Evolutionary conservation across 768 basidiomycete species (phyloP).

Genomic region (Pleurotus sapidus): DNA sequence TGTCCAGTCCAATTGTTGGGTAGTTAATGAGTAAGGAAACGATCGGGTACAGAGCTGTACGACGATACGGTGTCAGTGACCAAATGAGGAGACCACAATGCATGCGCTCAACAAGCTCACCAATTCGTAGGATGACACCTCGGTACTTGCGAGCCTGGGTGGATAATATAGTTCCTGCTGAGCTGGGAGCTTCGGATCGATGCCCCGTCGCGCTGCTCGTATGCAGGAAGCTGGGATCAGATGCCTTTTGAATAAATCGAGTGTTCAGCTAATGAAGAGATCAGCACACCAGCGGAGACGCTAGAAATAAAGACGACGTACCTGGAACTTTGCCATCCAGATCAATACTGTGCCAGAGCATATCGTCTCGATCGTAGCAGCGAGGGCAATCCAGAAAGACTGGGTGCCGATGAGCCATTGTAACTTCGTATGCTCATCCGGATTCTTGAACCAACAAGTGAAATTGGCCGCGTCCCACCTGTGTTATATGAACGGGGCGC

Average conservation of each 20-base stretch:
- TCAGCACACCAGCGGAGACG: too few species aligned
- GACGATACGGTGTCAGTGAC: neutral
- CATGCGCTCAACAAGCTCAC: neutral
- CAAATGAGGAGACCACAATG: too few species aligned
- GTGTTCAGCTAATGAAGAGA: neutral
- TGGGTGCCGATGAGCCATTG: slow-evolving; percentile 23
- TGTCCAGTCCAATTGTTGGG: slow-evolving; percentile 16
- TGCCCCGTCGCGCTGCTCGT: neutral
- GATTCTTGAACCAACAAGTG: slow-evolving; percentile 21
- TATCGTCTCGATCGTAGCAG: slow-evolving; percentile 16
- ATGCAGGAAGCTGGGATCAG: neutral
- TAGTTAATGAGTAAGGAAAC: slow-evolving; percentile 18
- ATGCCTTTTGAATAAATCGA: neutral
- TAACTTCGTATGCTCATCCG: slow-evolving; percentile 10
- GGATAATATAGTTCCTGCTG: neutral
- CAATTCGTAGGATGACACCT: slow-evolving; percentile 13
- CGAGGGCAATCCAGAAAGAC: slow-evolving; percentile 20
- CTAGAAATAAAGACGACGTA: neutral
- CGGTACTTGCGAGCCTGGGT: slow-evolving; percentile 6
- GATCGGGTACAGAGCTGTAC: slow-evolving; percentile 19
- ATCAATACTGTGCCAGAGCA: slow-evolving; percentile 15
- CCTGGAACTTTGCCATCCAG: slow-evolving; percentile 17
- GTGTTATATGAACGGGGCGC: neutral
- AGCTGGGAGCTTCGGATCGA: neutral
- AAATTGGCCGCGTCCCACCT: slow-evolving; percentile 15